These are phyloP conservation scores for Terfezia claveryi DNA, from an alignment of 495 filamentous ascomycete genomes.

Conservation along the genomic window DNA sequence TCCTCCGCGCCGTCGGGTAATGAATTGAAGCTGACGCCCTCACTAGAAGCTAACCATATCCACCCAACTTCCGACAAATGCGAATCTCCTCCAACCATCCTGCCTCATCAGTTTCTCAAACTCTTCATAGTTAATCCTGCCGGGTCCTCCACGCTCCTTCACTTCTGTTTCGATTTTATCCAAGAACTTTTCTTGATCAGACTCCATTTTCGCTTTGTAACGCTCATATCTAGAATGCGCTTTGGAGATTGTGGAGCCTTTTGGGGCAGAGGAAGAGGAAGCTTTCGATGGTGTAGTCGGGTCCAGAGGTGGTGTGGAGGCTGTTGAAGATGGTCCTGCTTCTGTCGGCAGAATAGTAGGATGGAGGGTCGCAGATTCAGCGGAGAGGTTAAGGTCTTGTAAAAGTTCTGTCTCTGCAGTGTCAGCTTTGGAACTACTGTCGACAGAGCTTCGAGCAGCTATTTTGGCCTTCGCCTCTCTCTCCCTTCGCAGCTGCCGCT, in stretches of 20 bases:
- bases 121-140: slow-evolving; percentile 45
- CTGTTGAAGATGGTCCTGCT: background rate
- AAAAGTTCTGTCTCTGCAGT: background rate
- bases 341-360: too few relatives aligned
- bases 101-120: slow-evolving; percentile 49
- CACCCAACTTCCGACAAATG: slow-evolving; percentile 67
- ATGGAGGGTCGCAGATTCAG: background rate
- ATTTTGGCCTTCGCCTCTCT: slow-evolving; percentile 16
- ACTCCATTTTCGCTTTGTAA: background rate
- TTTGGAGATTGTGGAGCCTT: background rate
- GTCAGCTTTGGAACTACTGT: background rate
- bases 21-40: background rate
- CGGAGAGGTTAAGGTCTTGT: background rate
- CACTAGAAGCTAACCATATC: slow-evolving; percentile 47
- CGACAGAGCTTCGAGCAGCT: slow-evolving; percentile 1
- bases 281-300: background rate
- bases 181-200: slow-evolving; percentile 9
- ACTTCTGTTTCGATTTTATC: slow-evolving; percentile 43
- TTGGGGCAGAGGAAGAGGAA: background rate
- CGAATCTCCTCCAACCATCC: slow-evolving; percentile 32
- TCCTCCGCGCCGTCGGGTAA: too few relatives aligned
- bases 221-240: background rate
- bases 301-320: background rate
- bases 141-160: slow-evolving; percentile 46
- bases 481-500: slow-evolving; percentile 26